Evolutionary conservation across 139 green algal species (phyloP), one percentile per base, ranked within the genome.

Genomic region (Micractinium conductrix): DNA sequence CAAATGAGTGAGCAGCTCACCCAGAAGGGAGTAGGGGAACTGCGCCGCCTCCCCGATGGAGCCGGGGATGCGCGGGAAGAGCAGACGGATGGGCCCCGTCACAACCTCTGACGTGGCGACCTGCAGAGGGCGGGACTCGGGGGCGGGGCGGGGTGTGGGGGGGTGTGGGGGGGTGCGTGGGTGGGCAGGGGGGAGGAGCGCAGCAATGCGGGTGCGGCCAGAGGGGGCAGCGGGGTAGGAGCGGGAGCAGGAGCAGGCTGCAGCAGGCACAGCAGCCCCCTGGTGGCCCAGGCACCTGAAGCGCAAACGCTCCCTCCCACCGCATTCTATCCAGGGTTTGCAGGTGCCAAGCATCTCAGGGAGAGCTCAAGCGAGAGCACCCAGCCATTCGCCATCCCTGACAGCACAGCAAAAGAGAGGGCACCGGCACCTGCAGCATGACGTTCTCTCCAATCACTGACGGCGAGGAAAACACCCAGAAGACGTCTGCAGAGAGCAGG

Each of bases 11-110:
- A 16, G 12, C 10, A 58, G 4, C 82, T 53, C 71, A 90, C 86
- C 95, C 58, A 98, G 87, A 44, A 98, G 88, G 24, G 87, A 91
- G 90, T 95, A 97, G n/a, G 93, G 93, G 74, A 97, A 98, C 82
- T 68, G 30, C 5, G 87, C 58, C n/a, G 90, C 93, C 72, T 94
- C 91, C 1, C 81, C 74, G 9, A 88, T 55, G 33, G 81, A 84
- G 22, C 84, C 86, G 19, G 78, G 50, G 33, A 91, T 88, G 22
- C 92, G 87, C 10, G 95, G 96, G 88, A 98, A 97, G n/a, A 98
- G 91, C 73, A 98, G 91, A 35, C 93, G 89, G 12, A 90, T 95
- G 45, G 95, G 95, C 0, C 94, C 95, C 0, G 81, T 87, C 12
- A 98, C 33, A 6, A 93, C 70, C 63, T 95, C 87, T 17, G 75